Evolutionary conservation across 371 early-diverging fungal species (phyloP).

Genomic region (Umbelopsis sp.): DNA sequence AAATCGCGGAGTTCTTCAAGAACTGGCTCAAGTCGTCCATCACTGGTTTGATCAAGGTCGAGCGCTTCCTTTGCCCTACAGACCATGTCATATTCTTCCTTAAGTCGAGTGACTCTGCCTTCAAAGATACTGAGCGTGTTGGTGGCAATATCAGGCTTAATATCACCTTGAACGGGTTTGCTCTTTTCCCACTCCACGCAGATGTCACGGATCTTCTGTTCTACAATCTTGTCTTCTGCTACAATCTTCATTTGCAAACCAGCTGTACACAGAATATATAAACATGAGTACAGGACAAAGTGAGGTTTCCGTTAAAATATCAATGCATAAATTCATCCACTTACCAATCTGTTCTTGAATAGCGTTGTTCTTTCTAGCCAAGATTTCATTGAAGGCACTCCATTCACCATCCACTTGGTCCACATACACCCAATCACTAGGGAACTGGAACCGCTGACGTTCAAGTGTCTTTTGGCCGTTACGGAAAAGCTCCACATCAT

Average conservation of each 20-base stretch:
- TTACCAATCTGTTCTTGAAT: constrained; percentile 92
- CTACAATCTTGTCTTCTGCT: constrained; percentile 86
- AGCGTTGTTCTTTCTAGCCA: constrained; percentile 87
- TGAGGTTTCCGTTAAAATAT: no score
- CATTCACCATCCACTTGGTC: constrained; percentile 98
- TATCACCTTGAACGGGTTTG: constrained; percentile 95
- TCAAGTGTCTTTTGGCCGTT: constrained; percentile 93
- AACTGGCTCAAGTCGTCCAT: constrained; percentile 83
- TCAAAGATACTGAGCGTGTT: constrained; percentile 88
- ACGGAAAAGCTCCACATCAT: constrained; percentile 85
- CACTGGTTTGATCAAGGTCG: constrained; percentile 71
- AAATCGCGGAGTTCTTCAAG: constrained; percentile 93
- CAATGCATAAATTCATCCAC: constrained; percentile 3
- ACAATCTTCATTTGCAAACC: constrained; percentile 90
- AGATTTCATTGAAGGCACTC: constrained; percentile 95
- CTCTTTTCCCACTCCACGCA: constrained; percentile 91
- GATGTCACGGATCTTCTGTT: constrained; percentile 85
- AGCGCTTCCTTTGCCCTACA: constrained; percentile 94
- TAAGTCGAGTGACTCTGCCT: constrained; percentile 79
- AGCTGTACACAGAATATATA: constrained; percentile 38
- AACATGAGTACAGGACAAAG: no score
- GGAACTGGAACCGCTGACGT: constrained; percentile 93
- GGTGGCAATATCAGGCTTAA: constrained; percentile 86
- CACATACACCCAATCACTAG: constrained; percentile 92
- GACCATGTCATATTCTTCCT: constrained; percentile 89